Evolutionary conservation across 768 basidiomycete genomes (phyloP).

Genomic region (Xanthoconium stramineum): DNA sequence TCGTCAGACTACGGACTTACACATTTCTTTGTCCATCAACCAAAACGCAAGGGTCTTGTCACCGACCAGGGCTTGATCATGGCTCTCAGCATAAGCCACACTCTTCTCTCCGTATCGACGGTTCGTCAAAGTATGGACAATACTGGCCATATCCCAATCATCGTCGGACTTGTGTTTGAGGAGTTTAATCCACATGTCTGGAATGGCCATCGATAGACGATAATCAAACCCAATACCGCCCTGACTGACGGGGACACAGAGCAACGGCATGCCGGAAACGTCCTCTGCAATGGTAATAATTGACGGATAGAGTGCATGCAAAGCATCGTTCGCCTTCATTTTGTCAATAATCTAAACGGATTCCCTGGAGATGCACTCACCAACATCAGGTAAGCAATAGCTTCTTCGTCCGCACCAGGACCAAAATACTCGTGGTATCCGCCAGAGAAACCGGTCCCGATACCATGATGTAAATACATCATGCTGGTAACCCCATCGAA

Average conservation of each 20-base stretch:
- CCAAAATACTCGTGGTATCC: conserved; percentile 99
- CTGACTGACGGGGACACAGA: conserved; percentile 70
- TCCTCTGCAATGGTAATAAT: conserved; percentile 95
- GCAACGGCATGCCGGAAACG: conserved; percentile 97
- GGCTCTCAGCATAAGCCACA: conserved; percentile 91
- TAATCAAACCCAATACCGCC: conserved; percentile 99
- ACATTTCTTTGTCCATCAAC: conserved; percentile 99
- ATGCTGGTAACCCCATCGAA: conserved; percentile 99
- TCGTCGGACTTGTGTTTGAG: conserved; percentile 88
- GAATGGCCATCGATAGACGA: conserved; percentile 96
- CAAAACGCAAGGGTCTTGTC: conserved; percentile 99
- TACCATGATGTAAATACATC: conserved; percentile 99
- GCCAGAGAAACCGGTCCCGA: conserved; percentile 95
- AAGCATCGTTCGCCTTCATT: conserved; percentile 82
- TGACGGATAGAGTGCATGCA: conserved; percentile 78
- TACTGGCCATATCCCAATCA: conserved; percentile 84
- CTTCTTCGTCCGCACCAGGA: conserved; percentile 76
- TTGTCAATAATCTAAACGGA: conserved; percentile 4
- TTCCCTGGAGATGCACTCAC: conserved; percentile 44
- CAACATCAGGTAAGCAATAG: conserved; percentile 94
- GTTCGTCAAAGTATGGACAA: conserved; percentile 88
- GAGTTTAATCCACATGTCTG: conserved; percentile 99
- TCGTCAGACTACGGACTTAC: conserved; percentile 43
- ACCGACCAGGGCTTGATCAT: conserved; percentile 97
- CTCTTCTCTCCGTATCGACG: conserved; percentile 87